A percentile compares a stretch with the other conserved stretches of the same genome.
phyloP scores from a whole-genome alignment of 441 rosid genomes.

The Metrosideros polymorpha region DNA sequence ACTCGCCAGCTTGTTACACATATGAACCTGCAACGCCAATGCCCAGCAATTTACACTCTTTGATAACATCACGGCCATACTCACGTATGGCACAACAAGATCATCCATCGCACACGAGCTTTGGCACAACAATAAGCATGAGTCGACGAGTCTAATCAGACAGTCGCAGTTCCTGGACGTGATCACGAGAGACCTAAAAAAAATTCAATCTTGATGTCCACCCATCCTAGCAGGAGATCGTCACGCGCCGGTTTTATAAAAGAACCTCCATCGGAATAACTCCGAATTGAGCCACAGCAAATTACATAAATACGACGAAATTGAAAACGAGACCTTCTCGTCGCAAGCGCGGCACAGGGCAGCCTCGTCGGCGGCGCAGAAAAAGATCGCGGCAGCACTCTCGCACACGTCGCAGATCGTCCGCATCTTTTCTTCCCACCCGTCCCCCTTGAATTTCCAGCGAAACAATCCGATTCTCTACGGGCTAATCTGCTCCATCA shows the following conservation, averaged over 20 bases:
- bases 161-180: not conserved
- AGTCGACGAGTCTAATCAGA: not conserved
- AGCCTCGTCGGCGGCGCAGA: constrained; percentile 1
- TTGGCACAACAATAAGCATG: not conserved
- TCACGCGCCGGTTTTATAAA: not conserved
- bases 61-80: not conserved
- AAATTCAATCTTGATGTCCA: not conserved
- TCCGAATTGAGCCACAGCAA: not conserved
- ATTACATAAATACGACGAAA: not conserved
- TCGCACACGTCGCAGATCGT: not conserved
- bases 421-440: not conserved
- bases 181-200: not conserved
- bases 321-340: not conserved
- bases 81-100: not conserved
- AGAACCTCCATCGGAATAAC: not conserved
- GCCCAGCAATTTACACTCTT: not conserved
- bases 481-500: not conserved
- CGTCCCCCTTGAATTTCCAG: not conserved
- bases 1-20: not conserved
- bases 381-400: not conserved
- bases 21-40: not conserved
- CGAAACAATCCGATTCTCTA: not conserved
- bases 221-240: not conserved
- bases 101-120: not conserved
- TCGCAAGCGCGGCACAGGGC: not conserved